Conservation (phyloP, 2,329 filamentous ascomycete genomes). For the Pleurostoma richardsiae region DNA sequence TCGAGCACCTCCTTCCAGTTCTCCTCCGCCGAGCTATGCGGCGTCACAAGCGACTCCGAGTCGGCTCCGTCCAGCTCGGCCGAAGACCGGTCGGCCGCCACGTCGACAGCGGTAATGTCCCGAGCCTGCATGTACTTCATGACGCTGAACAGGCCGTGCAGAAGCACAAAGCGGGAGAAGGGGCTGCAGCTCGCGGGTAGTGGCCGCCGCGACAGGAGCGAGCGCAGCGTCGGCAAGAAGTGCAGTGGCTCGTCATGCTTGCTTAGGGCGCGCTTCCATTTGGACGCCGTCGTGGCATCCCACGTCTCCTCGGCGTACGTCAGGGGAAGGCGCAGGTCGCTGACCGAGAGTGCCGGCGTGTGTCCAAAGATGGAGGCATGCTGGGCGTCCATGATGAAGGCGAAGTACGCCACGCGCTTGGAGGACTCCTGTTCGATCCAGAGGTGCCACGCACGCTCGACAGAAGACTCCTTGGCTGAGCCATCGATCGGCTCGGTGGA, state of each 20-base stretch:
- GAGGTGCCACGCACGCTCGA: slow-evolving; percentile 16
- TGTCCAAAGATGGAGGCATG: slow-evolving; percentile 21
- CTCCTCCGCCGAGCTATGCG: slow-evolving; percentile 6
- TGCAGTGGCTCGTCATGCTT: slow-evolving; percentile 13
- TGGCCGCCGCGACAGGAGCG: slow-evolving; percentile 13
- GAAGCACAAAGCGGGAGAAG: slow-evolving; percentile 16
- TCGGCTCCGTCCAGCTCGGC: neutral
- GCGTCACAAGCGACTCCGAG: neutral
- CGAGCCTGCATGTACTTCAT: slow-evolving; percentile 17
- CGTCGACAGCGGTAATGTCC: slow-evolving; percentile 13
- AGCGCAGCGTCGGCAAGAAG: slow-evolving; percentile 16
- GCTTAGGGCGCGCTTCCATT: slow-evolving; percentile 13
- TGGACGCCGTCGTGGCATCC: slow-evolving; percentile 11
- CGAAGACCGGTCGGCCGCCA: slow-evolving; percentile 6
- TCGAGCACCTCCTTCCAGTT: slow-evolving; percentile 19
- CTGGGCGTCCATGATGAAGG: slow-evolving; percentile 22
- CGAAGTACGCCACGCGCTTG: slow-evolving; percentile 18
- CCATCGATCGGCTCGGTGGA: slow-evolving; percentile 3
- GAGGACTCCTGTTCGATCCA: slow-evolving; percentile 19
- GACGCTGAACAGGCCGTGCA: slow-evolving; percentile 19
- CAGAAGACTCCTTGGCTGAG: neutral
- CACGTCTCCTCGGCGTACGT: slow-evolving; percentile 18
- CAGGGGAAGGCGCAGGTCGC: slow-evolving; percentile 17
- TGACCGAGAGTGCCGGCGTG: slow-evolving; percentile 17
- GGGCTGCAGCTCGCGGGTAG: slow-evolving; percentile 15